A percentile compares a stretch with the other conserved stretches of the same genome.
phyloP scores from a whole-genome alignment of 2,329 filamentous ascomycete genomes.

The Curvularia sp. region DNA sequence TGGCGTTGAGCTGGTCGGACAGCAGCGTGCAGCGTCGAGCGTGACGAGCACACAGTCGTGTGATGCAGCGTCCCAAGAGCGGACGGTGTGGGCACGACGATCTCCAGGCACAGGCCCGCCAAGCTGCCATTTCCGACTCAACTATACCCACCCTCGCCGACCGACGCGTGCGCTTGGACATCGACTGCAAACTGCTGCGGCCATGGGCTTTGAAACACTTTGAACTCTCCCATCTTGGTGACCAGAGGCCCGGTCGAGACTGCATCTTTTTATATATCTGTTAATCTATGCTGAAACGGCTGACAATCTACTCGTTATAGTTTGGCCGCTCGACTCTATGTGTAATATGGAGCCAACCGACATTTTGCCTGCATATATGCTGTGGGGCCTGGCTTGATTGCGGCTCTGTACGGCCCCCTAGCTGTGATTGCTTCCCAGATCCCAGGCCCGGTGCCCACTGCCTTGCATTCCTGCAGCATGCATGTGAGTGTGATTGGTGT shows the following conservation, averaged over 20 bases:
- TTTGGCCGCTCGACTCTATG: not conserved
- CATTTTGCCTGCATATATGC: slow-evolving; percentile 27
- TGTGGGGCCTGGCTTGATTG: slow-evolving; percentile 18
- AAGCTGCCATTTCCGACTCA: slow-evolving; percentile 21
- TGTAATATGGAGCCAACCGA: slow-evolving; percentile 10
- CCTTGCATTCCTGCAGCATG: slow-evolving; percentile 21
- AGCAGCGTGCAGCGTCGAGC: slow-evolving; percentile 12
- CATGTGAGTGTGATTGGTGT: slow-evolving; percentile 35
- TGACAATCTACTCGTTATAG: not conserved
- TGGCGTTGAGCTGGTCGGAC: slow-evolving; percentile 18
- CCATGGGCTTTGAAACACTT: not conserved
- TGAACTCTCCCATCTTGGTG: not conserved
- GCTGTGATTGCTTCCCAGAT: not conserved
- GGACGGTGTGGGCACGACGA: slow-evolving; percentile 27
- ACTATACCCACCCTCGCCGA: slow-evolving; percentile 19
- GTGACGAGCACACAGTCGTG: slow-evolving; percentile 29
- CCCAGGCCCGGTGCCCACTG: not conserved
- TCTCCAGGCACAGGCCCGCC: slow-evolving; percentile 35
- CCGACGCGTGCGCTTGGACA: slow-evolving; percentile 1
- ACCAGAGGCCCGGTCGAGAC: not conserved
- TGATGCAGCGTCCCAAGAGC: slow-evolving; percentile 27
- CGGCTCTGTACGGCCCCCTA: slow-evolving; percentile 16
- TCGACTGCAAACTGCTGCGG: not conserved
- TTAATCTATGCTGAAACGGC: slow-evolving; percentile 1
- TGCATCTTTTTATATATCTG: not conserved